Evolutionary conservation across 1,139 yeast genomes (phyloP).

Genomic region (Blastobotrys capitulatus): DNA sequence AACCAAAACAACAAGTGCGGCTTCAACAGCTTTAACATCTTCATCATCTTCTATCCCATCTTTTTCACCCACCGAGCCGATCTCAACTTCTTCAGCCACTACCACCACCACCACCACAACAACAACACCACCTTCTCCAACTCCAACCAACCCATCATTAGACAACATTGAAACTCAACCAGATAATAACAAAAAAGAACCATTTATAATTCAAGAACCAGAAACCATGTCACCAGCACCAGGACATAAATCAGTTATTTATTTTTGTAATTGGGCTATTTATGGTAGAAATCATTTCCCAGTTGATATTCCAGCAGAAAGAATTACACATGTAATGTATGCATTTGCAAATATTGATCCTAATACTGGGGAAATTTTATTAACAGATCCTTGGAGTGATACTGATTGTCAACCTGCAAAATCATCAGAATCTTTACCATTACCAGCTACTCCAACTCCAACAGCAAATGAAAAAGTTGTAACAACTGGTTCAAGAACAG

Average conservation of each 20-base stretch:
- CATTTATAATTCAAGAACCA: not conserved
- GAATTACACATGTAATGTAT: conserved; percentile 65
- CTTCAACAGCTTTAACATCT: not conserved
- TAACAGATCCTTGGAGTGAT: conserved; percentile 70
- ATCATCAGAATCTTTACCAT: conserved; percentile 5
- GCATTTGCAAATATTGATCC: conserved; percentile 64
- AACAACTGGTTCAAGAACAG: not conserved
- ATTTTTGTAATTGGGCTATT: conserved; percentile 58
- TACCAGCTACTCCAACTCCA: conserved; percentile 21
- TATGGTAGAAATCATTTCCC: conserved; percentile 61
- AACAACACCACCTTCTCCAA: not conserved
- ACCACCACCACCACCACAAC: too few relatives aligned
- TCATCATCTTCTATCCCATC: not conserved
- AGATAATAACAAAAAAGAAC: not conserved
- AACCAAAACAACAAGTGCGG: not conserved
- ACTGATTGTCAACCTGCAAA: conserved; percentile 25
- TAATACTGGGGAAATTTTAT: conserved; percentile 46
- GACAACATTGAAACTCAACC: not conserved
- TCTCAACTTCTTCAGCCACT: too few relatives aligned
- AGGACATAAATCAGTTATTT: conserved; percentile 23
- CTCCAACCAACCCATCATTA: not conserved
- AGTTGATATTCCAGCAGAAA: conserved; percentile 52
- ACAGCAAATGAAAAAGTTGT: not conserved
- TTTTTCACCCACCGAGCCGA: not conserved
- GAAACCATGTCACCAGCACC: not conserved